A percentile compares a stretch with the other conserved stretches of the same genome.
phyloP scores from a whole-genome alignment of 345 rosid species.

The Ceriops tagal region DNA sequence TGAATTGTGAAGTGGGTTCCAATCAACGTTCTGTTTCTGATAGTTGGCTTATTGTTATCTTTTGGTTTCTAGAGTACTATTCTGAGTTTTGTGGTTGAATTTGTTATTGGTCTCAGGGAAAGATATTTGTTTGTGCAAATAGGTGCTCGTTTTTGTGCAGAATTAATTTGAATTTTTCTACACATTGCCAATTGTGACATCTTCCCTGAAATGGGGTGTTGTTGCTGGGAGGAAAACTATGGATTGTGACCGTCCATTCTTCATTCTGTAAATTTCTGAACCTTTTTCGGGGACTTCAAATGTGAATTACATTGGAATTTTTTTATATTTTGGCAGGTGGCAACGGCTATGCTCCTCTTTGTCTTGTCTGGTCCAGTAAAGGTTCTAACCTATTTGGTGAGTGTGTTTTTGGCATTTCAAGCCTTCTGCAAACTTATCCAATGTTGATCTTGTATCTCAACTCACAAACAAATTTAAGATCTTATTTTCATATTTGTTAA shows the following conservation, averaged over 20 bases:
- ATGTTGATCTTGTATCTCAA: too few species aligned
- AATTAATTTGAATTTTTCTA: slow-evolving; percentile 93
- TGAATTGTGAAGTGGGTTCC: not conserved
- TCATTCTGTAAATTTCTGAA: too few species aligned
- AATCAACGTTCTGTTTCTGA: not conserved
- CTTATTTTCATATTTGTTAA: too few species aligned
- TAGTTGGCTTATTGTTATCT: not conserved
- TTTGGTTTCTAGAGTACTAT: not conserved
- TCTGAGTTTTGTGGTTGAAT: not conserved
- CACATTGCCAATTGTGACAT: slow-evolving; percentile 75
- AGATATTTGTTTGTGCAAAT: too few species aligned
- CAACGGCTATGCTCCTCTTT: slow-evolving; percentile 76
- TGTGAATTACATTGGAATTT: not conserved
- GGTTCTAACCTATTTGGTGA: slow-evolving; percentile 82
- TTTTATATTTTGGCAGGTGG: slow-evolving; percentile 55
- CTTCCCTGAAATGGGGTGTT: slow-evolving; percentile 86
- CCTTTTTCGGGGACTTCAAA: not conserved
- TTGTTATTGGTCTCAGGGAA: not conserved
- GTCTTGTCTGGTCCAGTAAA: slow-evolving; percentile 88
- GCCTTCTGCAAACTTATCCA: too few species aligned
- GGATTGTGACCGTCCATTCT: slow-evolving; percentile 27
- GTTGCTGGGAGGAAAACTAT: slow-evolving; percentile 90
- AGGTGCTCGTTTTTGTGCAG: slow-evolving; percentile 28
- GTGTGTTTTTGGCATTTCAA: slow-evolving; percentile 12
- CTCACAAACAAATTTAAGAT: too few species aligned